Evolutionary conservation across 2,329 filamentous ascomycete genomes (phyloP).

Genomic region (Fusarium citri): DNA sequence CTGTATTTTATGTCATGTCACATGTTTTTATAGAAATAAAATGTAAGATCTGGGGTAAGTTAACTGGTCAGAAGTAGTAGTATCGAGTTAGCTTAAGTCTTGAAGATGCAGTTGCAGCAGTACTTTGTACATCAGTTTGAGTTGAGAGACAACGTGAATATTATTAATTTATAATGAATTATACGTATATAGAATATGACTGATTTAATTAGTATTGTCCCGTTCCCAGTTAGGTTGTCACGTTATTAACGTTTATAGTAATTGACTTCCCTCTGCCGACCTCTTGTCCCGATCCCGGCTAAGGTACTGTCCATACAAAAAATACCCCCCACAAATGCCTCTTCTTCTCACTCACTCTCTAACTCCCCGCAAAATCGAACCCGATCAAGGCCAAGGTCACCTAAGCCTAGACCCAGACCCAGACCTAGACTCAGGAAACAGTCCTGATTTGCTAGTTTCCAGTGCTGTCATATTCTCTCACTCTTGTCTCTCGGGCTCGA

Average conservation of each 20-base stretch:
- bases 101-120: conserved; percentile 1
- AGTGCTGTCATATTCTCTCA: conserved; percentile 15
- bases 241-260: not conserved
- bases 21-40: conserved; percentile 17
- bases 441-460: conserved; percentile 19
- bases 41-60: conserved; percentile 18
- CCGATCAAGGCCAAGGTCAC: not conserved
- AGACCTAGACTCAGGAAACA: conserved; percentile 23
- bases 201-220: not conserved
- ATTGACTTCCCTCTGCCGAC: conserved; percentile 21
- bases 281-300: conserved; percentile 38
- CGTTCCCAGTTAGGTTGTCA: not conserved
- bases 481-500: conserved; percentile 31
- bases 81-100: conserved; percentile 1
- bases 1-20: conserved; percentile 32
- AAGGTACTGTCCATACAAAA: conserved; percentile 10
- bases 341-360: conserved; percentile 15
- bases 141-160: not conserved
- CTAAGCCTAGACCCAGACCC: not conserved
- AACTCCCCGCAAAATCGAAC: conserved; percentile 36
- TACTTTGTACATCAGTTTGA: not conserved
- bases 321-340: conserved; percentile 32
- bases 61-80: not conserved
- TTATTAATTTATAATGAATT: not conserved
- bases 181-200: not conserved